Evolutionary conservation across 208 protist genomes (phyloP), one percentile per base, ranked within the genome.

Genomic region (Leishmania mexicana): DNA sequence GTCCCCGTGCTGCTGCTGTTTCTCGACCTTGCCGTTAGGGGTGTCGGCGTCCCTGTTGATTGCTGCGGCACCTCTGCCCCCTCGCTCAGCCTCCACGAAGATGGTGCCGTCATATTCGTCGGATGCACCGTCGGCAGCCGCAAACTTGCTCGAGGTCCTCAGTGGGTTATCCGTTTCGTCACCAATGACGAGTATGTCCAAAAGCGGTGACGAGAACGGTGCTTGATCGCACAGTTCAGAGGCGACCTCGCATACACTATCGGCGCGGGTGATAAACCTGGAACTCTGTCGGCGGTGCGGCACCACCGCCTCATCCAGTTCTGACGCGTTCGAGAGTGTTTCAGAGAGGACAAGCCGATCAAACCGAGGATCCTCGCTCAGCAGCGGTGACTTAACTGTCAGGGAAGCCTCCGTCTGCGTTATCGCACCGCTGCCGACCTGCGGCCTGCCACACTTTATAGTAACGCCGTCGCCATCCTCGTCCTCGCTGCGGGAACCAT

Each of bases 261-360:
- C 45, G 28, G 13, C 51, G 53, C 35, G 51, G 49, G 6, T 76
- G 5, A 35, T 7, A 64, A 21, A 53, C 57, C 7, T 31, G 64
- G 57, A 10, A 68, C 19, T 73, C 53, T 72, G 75, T 1, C 64
- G 64, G 58, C 78, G 54, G 6, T 67, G 74, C 19, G 80, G 64
- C 19, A 51, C 74, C 49, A 83, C 60, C 38, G 40, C 15, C 6
- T 21, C 60, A 10, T 38, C 42, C 28, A 7, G 57, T 45, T 78
- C 64, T 62, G 70, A 72, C 17, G 81, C 81, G 24, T 10, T 21
- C 3, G 65, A 60, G 1, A 80, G 47, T 4, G 24, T 80, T 42
- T 84, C 76, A 35, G 68, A 42, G 60, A 57, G 45, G n/a, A 84
- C 76, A 47, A 84, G 54, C 24, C 5, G 31, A 72, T 84, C 68